Evolutionary conservation across 345 rosid genomes (phyloP).

Genomic region (Eucalyptus globulus): DNA sequence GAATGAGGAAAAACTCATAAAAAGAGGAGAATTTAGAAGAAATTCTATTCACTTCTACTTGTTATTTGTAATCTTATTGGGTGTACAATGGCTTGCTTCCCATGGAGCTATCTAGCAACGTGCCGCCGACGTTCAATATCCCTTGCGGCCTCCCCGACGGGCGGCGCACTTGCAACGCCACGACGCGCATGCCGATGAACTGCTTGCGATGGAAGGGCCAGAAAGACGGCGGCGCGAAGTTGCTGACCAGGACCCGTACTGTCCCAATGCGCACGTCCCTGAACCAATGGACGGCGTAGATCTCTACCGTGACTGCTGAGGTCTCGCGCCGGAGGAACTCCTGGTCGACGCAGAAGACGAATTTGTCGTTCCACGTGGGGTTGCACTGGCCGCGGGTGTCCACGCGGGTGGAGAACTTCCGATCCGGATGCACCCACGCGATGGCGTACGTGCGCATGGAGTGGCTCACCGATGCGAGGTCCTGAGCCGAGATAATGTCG

Average conservation of each 20-base stretch:
- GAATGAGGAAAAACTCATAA: neutral
- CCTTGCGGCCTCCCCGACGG: conserved; percentile 91
- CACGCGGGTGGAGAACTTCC: conserved; percentile 71
- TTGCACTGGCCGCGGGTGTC: conserved; percentile 37
- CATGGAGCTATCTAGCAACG: conserved; percentile 73
- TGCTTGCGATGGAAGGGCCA: conserved; percentile 1
- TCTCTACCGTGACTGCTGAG: conserved; percentile 70
- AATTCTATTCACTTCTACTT: neutral
- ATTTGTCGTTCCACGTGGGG: conserved; percentile 94
- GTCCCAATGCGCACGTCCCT: conserved; percentile 72
- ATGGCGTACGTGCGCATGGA: conserved; percentile 77
- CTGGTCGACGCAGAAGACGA: conserved; percentile 78
- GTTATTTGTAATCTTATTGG: neutral
- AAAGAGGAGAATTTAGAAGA: neutral
- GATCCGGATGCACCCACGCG: conserved; percentile 73
- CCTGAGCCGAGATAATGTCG: conserved; percentile 74
- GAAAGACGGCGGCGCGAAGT: conserved; percentile 25
- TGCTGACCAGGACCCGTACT: conserved; percentile 52
- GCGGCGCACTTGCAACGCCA: conserved; percentile 75
- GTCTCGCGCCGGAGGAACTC: conserved; percentile 58
- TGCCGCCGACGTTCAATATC: conserved; percentile 72
- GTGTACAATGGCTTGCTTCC: conserved; percentile 77
- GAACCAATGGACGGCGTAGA: conserved; percentile 75
- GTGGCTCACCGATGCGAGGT: conserved; percentile 40
- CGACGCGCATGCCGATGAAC: conserved; percentile 57